Evolutionary conservation across 495 filamentous ascomycete genomes (phyloP), one percentile per base, ranked within the genome.

Genomic region (Daldinia decipiens): DNA sequence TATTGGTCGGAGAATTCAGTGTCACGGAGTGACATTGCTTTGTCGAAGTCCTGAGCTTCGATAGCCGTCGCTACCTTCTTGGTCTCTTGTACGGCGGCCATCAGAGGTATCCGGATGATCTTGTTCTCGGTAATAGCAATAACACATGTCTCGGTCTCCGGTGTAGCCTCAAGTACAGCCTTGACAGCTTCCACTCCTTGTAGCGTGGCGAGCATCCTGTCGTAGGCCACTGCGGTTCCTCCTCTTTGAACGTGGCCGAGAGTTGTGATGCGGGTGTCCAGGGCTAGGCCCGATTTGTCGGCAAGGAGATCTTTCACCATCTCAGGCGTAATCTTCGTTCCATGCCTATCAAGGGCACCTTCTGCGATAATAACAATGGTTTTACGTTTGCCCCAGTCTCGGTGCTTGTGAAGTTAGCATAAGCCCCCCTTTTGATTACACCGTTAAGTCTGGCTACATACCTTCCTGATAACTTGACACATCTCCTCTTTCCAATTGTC

Each of bases 361-460:
- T 99, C 95, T 39, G 95, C 95, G 55, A 99, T 90, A 68, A 99
- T 98, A 69, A 99, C 94, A 67, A 98, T 98, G 1, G 96, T 98
- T 82, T 97, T 95, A 67, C 96, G 87, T 84, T 98, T 98, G 57
- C 96, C 96, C 72, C 93, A 85, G 64, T 89, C 84, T 62, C 96
- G 92, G 82, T 99, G 96, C 93, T 97, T 50, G 39, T 26, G 0
- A 43, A 17, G 39, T 88, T 76, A 89, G 82, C 58, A 59, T 19
- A 6, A 45, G n/a, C 8, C 5, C 2, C 17, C 19, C 15, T 4
- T 59, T 27, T 31, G 11, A 5, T 59, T 15, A 62, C 9, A 34
- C 34, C 36, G 15, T 19, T 0, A 43, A 29, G 36, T 6, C 5
- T 17, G 31, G 34, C 13, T 17, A 79, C 85, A 63, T 75, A 95